phyloP scores from a whole-genome alignment of 2,329 filamentous ascomycete genomes.

The Beauveria medogensis region DNA sequence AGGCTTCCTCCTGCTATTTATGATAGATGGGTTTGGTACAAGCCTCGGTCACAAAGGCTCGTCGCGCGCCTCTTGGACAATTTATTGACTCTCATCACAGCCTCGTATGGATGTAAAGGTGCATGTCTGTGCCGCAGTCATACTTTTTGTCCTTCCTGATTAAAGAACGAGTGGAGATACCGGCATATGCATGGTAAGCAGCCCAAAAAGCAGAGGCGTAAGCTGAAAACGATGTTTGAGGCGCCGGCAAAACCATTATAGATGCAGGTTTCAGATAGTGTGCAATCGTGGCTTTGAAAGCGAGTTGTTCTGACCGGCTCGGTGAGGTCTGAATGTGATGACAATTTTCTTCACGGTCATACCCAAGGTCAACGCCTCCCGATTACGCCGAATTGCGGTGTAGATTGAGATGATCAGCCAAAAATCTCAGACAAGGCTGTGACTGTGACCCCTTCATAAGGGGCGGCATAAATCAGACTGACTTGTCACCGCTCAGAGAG shows the following conservation, averaged over 20 bases:
- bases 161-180: not conserved
- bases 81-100: not conserved
- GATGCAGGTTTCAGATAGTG: not conserved
- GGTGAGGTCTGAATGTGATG: not conserved
- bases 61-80: not conserved
- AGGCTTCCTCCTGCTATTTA: not conserved
- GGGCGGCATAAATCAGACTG: not conserved
- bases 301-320: not conserved
- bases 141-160: not conserved
- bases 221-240: too few species aligned
- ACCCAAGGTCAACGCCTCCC: not conserved
- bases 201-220: not conserved
- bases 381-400: not conserved
- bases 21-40: not conserved
- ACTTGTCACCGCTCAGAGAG: not conserved
- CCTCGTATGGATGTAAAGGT: not conserved
- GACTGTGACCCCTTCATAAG: not conserved
- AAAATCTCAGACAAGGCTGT: not conserved
- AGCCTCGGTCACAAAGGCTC: not conserved
- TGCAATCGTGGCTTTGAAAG: not conserved
- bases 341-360: not conserved
- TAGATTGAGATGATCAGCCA: not conserved
- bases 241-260: not conserved
- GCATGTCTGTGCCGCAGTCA: not conserved
- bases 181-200: not conserved